These are phyloP conservation scores for Cucumis hystrix DNA, from an alignment of 306 rosid species.

Conservation along the genomic window DNA sequence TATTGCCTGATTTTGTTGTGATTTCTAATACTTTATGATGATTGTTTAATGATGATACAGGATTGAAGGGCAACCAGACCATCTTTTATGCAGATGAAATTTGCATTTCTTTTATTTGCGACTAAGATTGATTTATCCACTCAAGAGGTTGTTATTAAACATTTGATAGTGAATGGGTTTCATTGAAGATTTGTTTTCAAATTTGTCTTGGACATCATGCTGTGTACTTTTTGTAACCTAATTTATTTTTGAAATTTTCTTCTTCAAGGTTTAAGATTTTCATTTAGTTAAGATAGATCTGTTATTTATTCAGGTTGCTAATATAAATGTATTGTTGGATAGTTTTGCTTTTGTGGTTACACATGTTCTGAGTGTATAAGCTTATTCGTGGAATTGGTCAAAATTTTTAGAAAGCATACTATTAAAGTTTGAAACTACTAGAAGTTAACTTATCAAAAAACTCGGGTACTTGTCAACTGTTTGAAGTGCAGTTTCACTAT, in stretches of 20 bases:
- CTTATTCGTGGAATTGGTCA: slow-evolving; percentile 60
- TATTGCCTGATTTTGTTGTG: background rate
- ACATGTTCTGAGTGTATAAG: slow-evolving; percentile 55
- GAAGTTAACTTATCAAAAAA: slow-evolving; percentile 30
- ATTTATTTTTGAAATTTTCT: background rate
- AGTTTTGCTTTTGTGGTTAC: slow-evolving; percentile 74
- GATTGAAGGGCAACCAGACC: slow-evolving; percentile 65
- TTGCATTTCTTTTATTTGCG: background rate
- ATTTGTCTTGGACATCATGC: background rate
- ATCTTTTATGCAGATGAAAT: slow-evolving; percentile 73
- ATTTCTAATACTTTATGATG: background rate
- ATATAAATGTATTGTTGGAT: slow-evolving; percentile 42
- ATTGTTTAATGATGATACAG: slow-evolving; percentile 27
- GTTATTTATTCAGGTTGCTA: slow-evolving; percentile 14
- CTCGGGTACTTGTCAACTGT: slow-evolving; percentile 34
- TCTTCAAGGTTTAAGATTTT: background rate
- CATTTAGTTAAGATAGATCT: background rate
- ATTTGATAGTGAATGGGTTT: background rate
- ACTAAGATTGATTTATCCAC: background rate
- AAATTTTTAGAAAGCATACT: slow-evolving; percentile 44
- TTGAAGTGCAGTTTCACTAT: background rate
- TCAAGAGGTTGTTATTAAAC: background rate
- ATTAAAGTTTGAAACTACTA: slow-evolving; percentile 39
- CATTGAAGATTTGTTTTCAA: background rate
- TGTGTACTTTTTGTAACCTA: background rate